phyloP scores from a whole-genome alignment of 2,329 filamentous ascomycete species.

The Cladosporium velox region DNA sequence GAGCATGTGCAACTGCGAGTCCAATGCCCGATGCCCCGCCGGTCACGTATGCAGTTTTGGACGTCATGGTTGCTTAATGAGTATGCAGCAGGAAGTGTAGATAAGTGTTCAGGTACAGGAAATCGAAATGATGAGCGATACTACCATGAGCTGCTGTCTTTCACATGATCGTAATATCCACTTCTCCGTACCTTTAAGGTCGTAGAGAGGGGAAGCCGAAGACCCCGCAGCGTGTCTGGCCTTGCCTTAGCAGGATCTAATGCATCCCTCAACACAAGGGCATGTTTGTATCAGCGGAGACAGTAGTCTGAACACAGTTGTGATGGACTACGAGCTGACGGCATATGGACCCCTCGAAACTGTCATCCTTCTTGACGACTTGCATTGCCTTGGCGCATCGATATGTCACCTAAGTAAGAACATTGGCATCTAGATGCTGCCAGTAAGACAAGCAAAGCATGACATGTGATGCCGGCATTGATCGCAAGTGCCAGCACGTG shows the following conservation, averaged over 20 bases:
- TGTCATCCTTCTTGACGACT: background rate
- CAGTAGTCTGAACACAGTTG: background rate
- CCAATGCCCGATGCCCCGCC: constrained; percentile 40
- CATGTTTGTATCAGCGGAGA: background rate
- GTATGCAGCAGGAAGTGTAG: background rate
- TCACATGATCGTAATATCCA: constrained; percentile 8
- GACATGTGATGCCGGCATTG: background rate
- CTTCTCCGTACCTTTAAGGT: background rate
- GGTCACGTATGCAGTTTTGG: constrained; percentile 28
- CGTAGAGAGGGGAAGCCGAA: constrained; percentile 9
- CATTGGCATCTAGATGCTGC: background rate
- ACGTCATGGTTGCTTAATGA: constrained; percentile 7
- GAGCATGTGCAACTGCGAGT: constrained; percentile 31
- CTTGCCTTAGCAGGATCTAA: background rate
- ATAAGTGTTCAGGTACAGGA: background rate
- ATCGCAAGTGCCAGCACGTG: background rate
- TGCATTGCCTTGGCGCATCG: background rate
- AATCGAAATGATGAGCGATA: background rate
- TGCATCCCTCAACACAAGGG: background rate
- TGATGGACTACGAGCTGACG: background rate
- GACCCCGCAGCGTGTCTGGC: constrained; percentile 1
- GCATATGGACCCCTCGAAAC: background rate
- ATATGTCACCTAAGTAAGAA: background rate
- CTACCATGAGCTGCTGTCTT: background rate
- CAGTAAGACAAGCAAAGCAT: background rate